phyloP scores from a whole-genome alignment of 2,329 filamentous ascomycete genomes.

The Didymella sp. region DNA sequence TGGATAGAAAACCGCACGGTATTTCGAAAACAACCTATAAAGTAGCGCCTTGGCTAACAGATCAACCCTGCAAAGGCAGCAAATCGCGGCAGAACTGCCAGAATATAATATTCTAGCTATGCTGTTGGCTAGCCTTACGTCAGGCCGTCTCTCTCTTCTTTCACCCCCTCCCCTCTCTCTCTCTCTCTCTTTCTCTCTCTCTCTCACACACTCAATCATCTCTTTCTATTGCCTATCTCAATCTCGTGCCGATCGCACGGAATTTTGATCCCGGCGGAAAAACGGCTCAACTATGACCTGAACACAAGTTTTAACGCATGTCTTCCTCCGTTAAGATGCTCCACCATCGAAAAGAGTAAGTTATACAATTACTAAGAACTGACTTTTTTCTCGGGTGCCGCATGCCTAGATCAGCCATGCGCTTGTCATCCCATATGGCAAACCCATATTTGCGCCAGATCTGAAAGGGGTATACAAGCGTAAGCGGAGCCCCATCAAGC shows the following conservation, averaged over 20 bases:
- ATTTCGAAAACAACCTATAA: no score
- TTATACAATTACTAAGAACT: conserved; percentile 2
- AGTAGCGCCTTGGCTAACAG: not conserved
- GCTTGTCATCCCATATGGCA: conserved; percentile 21
- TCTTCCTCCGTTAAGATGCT: conserved; percentile 13
- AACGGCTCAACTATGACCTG: conserved; percentile 5
- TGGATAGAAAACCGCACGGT: no score
- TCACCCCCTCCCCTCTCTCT: no score
- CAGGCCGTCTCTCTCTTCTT: not conserved
- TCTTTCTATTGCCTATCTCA: not conserved
- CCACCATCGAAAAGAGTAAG: conserved; percentile 11
- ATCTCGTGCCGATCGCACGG: not conserved
- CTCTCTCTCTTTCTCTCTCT: no score
- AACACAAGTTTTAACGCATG: conserved; percentile 3
- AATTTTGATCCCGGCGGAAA: not conserved
- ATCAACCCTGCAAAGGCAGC: not conserved
- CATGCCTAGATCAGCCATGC: conserved; percentile 20
- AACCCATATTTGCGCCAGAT: conserved; percentile 18
- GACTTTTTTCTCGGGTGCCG: not conserved
- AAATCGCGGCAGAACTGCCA: not conserved
- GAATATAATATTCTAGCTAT: conserved; percentile 3
- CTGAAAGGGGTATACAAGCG: conserved; percentile 7
- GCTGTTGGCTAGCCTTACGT: conserved; percentile 2
- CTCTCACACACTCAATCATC: not conserved
- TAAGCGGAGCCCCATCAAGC: conserved; percentile 5